These are phyloP conservation scores for Nothophoma quercina DNA, from an alignment of 2,329 filamentous ascomycete genomes.

Conservation along the genomic window DNA sequence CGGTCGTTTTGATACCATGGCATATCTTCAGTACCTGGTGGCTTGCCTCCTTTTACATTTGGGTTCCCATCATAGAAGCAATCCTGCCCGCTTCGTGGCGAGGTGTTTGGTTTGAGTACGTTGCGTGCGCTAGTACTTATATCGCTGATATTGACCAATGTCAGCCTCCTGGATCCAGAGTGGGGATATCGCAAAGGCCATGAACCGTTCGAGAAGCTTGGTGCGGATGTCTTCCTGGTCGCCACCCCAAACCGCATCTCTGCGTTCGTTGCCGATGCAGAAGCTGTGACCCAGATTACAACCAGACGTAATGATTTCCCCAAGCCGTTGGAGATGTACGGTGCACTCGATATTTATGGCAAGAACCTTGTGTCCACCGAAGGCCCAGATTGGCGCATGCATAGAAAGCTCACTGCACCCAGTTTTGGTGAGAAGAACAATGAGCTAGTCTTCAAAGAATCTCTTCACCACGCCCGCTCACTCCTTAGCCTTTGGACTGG, in stretches of 20 bases:
- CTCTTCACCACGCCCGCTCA: constrained; percentile 65
- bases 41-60: constrained; percentile 63
- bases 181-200: constrained; percentile 66
- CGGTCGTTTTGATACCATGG: constrained; percentile 53
- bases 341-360: constrained; percentile 70
- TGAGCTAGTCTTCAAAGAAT: constrained; percentile 69
- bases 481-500: constrained; percentile 44
- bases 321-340: constrained; percentile 69
- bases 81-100: constrained; percentile 63
- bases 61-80: constrained; percentile 62
- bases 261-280: constrained; percentile 68
- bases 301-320: constrained; percentile 74
- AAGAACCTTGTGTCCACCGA: constrained; percentile 76
- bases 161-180: constrained; percentile 65
- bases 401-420: constrained; percentile 74
- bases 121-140: constrained; percentile 1
- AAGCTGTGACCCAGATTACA: constrained; percentile 71
- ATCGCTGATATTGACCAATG: constrained; percentile 2
- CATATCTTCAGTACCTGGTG: constrained; percentile 62
- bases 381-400: constrained; percentile 72
- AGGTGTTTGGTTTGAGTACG: constrained; percentile 68
- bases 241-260: constrained; percentile 64
- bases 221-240: constrained; percentile 69
- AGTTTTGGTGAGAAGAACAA: constrained; percentile 82
- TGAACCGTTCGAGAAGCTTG: constrained; percentile 64